phyloP scores from a whole-genome alignment of 805 yeast genomes.

The Yarrowia sp. region DNA sequence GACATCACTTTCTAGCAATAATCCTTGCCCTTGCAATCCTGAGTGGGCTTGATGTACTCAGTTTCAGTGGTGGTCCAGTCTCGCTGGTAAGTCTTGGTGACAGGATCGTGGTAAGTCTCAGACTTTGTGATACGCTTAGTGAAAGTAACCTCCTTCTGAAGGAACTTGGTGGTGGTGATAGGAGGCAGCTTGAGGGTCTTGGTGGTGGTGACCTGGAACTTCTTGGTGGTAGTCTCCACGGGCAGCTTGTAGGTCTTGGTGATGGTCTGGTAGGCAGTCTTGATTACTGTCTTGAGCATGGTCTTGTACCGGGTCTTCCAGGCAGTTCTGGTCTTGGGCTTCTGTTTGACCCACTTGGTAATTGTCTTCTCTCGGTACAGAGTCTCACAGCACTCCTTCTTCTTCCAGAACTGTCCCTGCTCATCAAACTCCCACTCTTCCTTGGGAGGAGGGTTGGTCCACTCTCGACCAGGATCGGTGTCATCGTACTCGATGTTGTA shows the following conservation, averaged over 20 bases:
- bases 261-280: conserved; percentile 8
- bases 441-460: conserved; percentile 1
- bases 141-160: background rate
- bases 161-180: background rate
- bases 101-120: background rate
- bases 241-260: conserved; percentile 27
- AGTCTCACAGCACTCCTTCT: conserved; percentile 25
- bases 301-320: conserved; percentile 13
- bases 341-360: conserved; percentile 16
- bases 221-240: background rate
- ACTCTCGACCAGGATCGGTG: conserved; percentile 5
- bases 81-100: conserved; percentile 9
- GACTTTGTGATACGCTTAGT: background rate
- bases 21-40: conserved; percentile 16
- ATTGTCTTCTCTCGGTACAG: background rate
- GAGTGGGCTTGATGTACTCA: background rate
- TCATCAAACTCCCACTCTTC: conserved; percentile 17
- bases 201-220: conserved; percentile 5
- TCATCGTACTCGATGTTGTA: conserved; percentile 8
- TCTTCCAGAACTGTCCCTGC: conserved; percentile 5
- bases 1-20: background rate
- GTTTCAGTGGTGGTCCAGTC: conserved; percentile 1
- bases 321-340: conserved; percentile 5
- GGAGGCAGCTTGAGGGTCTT: conserved; percentile 20
- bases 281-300: conserved; percentile 7